A percentile compares a stretch with the other conserved stretches of the same genome.
phyloP scores from a whole-genome alignment of 2,329 filamentous ascomycete species.

The Hypoxylon sp. region DNA sequence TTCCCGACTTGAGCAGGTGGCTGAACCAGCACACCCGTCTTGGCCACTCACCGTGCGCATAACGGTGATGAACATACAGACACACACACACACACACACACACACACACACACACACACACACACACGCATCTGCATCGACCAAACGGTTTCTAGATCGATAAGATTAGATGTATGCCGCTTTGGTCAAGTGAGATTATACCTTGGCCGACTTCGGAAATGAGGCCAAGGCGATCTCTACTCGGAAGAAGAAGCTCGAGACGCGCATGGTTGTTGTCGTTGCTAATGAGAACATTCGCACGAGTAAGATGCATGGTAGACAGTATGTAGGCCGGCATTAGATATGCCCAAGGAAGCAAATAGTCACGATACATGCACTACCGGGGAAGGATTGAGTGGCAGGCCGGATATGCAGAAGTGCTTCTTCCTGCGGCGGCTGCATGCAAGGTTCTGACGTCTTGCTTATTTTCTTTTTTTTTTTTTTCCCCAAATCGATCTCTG shows the following conservation, averaged over 20 bases:
- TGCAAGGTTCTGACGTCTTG: slow-evolving; percentile 17
- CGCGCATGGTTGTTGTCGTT: slow-evolving; percentile 2
- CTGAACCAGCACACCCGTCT: slow-evolving; percentile 11
- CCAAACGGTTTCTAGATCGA: slow-evolving; percentile 26
- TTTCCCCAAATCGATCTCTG: not conserved
- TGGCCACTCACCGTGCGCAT: slow-evolving; percentile 1
- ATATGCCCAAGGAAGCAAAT: slow-evolving; percentile 13
- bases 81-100: too few species aligned
- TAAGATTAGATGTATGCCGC: slow-evolving; percentile 32
- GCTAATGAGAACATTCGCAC: slow-evolving; percentile 21
- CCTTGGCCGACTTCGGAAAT: slow-evolving; percentile 32
- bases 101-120: too few species aligned
- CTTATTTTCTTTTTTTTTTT: slow-evolving; percentile 7
- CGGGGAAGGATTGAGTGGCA: slow-evolving; percentile 2
- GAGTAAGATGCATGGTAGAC: slow-evolving; percentile 9
- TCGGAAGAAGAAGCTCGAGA: slow-evolving; percentile 9
- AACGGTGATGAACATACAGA: slow-evolving; percentile 16
- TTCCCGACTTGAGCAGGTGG: slow-evolving; percentile 40
- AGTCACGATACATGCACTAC: slow-evolving; percentile 16
- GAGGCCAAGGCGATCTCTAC: slow-evolving; percentile 17
- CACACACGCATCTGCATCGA: slow-evolving; percentile 6
- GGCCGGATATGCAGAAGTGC: slow-evolving; percentile 38
- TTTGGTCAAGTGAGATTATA: slow-evolving; percentile 1
- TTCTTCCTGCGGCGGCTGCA: slow-evolving; percentile 29
- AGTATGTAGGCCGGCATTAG: not conserved